A percentile compares a stretch with the other conserved stretches of the same genome.
phyloP scores from a whole-genome alignment of 768 basidiomycete genomes.

The Nevesoporus exiguus region DNA sequence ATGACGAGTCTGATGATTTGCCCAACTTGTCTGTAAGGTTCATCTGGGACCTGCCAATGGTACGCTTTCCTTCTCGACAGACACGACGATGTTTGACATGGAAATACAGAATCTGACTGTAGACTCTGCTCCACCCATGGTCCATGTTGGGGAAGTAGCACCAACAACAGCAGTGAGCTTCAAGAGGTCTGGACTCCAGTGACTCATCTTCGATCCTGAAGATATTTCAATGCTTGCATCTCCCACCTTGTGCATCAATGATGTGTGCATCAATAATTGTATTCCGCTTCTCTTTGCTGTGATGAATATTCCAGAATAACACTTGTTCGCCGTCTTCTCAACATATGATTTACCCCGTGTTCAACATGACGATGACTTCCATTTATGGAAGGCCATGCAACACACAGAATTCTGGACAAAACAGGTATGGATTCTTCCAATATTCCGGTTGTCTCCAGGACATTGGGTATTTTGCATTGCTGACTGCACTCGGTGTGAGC shows the following conservation, averaged over 20 bases:
- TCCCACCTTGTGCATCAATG: not conserved
- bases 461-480: not conserved
- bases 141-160: too few relatives aligned
- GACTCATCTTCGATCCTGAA: not conserved
- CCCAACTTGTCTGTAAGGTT: too few relatives aligned
- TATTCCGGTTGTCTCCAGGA: not conserved
- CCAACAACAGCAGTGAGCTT: not conserved
- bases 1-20: too few relatives aligned
- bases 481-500: not conserved
- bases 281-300: not conserved
- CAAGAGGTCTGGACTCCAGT: not conserved
- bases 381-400: not conserved
- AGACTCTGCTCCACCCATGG: too few relatives aligned
- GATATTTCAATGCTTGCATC: not conserved
- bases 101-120: too few relatives aligned
- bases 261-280: not conserved
- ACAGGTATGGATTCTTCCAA: not conserved
- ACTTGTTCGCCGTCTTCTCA: not conserved
- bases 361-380: too few relatives aligned
- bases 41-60: too few relatives aligned
- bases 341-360: not conserved
- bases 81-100: too few relatives aligned
- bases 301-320: not conserved
- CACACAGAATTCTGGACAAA: slow-evolving; percentile 30
- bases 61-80: too few relatives aligned